Evolutionary conservation across 768 basidiomycete species (phyloP), one percentile per base, ranked within the genome.

Genomic region (Mycena crocata): DNA sequence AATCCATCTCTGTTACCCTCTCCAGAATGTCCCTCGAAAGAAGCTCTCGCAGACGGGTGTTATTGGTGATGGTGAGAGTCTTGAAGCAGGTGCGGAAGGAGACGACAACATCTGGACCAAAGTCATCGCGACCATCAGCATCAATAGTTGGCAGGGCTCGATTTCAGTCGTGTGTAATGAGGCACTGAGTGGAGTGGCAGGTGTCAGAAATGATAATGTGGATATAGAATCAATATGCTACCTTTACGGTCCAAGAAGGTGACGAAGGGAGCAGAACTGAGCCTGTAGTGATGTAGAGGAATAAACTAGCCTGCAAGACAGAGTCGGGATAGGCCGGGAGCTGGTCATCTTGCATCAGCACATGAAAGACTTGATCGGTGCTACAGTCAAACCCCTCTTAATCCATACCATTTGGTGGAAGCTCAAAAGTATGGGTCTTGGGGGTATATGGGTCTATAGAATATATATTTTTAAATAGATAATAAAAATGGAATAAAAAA

Each of bases 271-370:
- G 42, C 5, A 54, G 24, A 4, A 15, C 23, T 2, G 61, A 62
- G n/a, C 61, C 61, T 0, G 61, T 62, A 17, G 55, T 50, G 5
- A 62, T 34, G n/a, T 40, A 45, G 19, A 62, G 61, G 32, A 62
- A 62, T 23, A 62, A 42, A 1, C 28, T 52, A 0, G 44, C 17
- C 3, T 42, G 31, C 12, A 62, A 32, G 34, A 62, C 32, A 1
- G 61, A 32, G 15, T 62, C 61, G 14, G 15, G 23, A 1, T 10
- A 3, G 23, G 24, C 15, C n/a, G n/a, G n/a, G n/a, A n/a, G n/a
- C 24, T 0, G 23, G 5, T 32, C 42, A 2, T 34, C 40, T 9
- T 32, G 39, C 10, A 44, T 37, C 24, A 62, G 44, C 17, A 34
- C 61, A 28, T 35, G 8, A 13, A 62, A 8, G 21, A 62, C 52